These are phyloP conservation scores for Allium cepa DNA, from an alignment of 106 monocot genomes.

Conservation along the genomic window DNA sequence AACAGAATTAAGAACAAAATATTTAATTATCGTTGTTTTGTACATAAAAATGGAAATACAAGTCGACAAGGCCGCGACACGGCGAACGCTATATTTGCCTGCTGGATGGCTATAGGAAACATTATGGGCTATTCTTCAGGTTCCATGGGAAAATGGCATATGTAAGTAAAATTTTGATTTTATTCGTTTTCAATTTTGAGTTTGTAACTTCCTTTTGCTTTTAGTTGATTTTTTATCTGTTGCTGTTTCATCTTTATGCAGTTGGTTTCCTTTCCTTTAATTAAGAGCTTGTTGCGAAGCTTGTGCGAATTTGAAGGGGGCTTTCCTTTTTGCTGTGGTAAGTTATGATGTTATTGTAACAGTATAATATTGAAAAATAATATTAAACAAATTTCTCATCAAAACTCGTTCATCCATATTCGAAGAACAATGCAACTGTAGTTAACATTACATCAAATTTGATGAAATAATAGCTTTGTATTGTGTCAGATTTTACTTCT, in stretches of 20 bases:
- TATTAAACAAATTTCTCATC: not conserved
- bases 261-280: not conserved
- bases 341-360: not conserved
- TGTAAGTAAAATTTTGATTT: conserved; percentile 23
- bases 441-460: not conserved
- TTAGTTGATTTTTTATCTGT: not conserved
- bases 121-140: conserved; percentile 95
- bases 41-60: not conserved
- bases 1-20: too few relatives aligned
- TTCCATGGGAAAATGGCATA: conserved; percentile 76
- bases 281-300: not conserved
- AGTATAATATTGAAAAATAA: not conserved
- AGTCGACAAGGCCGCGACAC: conserved; percentile 49
- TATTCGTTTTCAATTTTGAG: not conserved
- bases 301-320: not conserved
- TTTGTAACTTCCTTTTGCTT: too few relatives aligned
- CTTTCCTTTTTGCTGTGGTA: not conserved
- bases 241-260: not conserved
- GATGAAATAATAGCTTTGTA: not conserved
- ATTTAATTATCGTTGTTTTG: too few relatives aligned
- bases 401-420: not conserved
- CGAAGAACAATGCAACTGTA: not conserved
- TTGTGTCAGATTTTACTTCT: conserved; percentile 42
- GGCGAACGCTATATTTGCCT: conserved; percentile 92
- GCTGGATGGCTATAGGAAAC: conserved; percentile 98